A percentile compares a stretch with the other conserved stretches of the same genome.
Evolutionary conservation across 192 early-diverging fungal genomes (phyloP).

Genomic region (Jimgerdemannia flammicorona): DNA sequence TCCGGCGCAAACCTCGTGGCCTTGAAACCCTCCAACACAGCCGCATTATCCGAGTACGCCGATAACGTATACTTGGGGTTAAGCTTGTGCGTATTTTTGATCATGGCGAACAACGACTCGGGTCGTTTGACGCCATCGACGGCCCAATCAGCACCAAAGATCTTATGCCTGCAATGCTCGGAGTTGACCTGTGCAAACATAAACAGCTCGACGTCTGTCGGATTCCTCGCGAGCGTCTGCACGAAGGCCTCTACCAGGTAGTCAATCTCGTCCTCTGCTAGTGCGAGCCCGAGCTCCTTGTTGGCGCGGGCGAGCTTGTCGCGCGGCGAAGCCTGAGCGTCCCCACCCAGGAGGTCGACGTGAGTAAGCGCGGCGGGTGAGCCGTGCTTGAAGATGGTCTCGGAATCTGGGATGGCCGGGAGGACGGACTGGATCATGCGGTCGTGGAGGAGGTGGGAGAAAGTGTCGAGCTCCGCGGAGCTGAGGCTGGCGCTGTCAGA

Average conservation of each 20-base stretch:
- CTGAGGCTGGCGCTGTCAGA: conserved; percentile 24
- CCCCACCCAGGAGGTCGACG: conserved; percentile 38
- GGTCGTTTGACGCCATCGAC: conserved; percentile 82
- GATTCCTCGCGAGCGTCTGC: conserved; percentile 69
- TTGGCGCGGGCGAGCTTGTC: conserved; percentile 77
- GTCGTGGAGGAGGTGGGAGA: conserved; percentile 69
- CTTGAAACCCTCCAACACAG: conserved; percentile 81
- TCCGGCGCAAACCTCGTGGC: conserved; percentile 55
- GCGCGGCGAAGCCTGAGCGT: conserved; percentile 41
- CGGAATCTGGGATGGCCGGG: conserved; percentile 56
- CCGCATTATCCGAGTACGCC: conserved; percentile 98
- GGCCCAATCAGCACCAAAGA: conserved; percentile 98
- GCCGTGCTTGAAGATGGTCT: conserved; percentile 71
- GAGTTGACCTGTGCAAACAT: conserved; percentile 99
- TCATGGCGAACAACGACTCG: conserved; percentile 94
- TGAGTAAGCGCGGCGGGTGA: conserved; percentile 55
- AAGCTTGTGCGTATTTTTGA: conserved; percentile 86
- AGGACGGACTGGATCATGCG: conserved; percentile 92
- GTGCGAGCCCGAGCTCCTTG: conserved; percentile 86
- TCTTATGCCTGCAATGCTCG: conserved; percentile 99
- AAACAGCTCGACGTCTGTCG: conserved; percentile 99
- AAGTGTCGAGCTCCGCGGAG: conserved; percentile 42
- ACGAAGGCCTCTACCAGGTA: conserved; percentile 87
- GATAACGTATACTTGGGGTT: conserved; percentile 83
- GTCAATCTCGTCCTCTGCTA: conserved; percentile 95